Evolutionary conservation across 768 basidiomycete genomes (phyloP).

Genomic region (Tulasnella sp.): DNA sequence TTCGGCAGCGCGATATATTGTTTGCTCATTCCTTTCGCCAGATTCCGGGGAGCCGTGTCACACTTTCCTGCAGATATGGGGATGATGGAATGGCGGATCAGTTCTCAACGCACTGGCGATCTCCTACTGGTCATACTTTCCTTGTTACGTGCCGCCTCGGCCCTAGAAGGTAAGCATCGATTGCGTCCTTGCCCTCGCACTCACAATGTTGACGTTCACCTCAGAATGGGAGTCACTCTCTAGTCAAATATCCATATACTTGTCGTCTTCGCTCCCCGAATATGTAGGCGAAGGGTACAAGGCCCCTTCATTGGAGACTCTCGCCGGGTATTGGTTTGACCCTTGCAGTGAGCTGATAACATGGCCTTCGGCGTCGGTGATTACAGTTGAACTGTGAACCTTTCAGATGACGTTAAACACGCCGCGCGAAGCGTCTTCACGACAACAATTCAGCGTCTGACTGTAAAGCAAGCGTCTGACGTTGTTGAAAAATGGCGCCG

Average conservation of each 20-base stretch:
- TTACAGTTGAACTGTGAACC: background rate
- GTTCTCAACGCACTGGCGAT: constrained; percentile 55
- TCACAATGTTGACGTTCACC: background rate
- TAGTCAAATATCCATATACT: constrained; percentile 70
- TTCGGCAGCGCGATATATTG: background rate
- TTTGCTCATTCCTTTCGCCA: background rate
- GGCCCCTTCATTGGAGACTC: constrained; percentile 57
- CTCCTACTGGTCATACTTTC: constrained; percentile 57
- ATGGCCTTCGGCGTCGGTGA: background rate
- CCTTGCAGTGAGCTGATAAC: constrained; percentile 49
- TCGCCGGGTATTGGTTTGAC: constrained; percentile 70
- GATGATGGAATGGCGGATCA: constrained; percentile 58
- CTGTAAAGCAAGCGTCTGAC: constrained; percentile 52
- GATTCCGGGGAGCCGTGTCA: constrained; percentile 20
- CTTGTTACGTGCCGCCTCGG: constrained; percentile 58
- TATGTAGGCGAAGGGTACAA: constrained; percentile 51
- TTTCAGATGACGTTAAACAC: constrained; percentile 63
- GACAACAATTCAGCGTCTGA: constrained; percentile 52
- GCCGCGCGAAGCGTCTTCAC: constrained; percentile 74
- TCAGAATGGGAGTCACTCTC: constrained; percentile 59
- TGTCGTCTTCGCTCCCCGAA: constrained; percentile 49
- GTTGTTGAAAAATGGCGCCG: constrained; percentile 57
- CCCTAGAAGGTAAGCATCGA: constrained; percentile 48
- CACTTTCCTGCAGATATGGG: constrained; percentile 32
- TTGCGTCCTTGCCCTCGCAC: background rate